A percentile compares a stretch with the other conserved stretches of the same genome.
These are phyloP conservation scores for Pseudogymnoascus sp. DNA, from an alignment of 2,329 filamentous ascomycete species.

Conservation along the genomic window DNA sequence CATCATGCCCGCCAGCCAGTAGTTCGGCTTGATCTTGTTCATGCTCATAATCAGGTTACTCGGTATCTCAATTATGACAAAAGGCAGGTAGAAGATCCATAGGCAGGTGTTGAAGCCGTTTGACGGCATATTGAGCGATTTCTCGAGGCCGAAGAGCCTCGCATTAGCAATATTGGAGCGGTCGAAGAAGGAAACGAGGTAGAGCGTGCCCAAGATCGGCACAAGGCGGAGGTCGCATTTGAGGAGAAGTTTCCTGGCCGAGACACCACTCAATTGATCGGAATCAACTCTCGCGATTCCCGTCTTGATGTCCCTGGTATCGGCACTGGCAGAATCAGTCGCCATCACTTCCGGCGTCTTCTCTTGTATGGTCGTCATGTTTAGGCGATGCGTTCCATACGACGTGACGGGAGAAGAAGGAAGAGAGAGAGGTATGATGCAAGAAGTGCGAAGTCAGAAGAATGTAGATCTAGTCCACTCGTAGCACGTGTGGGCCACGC, in stretches of 20 bases:
- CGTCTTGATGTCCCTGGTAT: background rate
- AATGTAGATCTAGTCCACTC: slow-evolving; percentile 4
- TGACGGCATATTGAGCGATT: slow-evolving; percentile 33
- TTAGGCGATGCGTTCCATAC: background rate
- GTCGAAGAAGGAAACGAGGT: slow-evolving; percentile 47
- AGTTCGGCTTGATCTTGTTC: slow-evolving; percentile 32
- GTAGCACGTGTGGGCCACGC: slow-evolving; percentile 2
- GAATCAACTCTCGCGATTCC: background rate
- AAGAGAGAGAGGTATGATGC: background rate
- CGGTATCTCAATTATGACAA: slow-evolving; percentile 39
- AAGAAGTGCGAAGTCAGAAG: background rate
- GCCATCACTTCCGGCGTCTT: background rate
- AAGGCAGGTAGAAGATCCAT: slow-evolving; percentile 40
- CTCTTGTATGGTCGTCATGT: background rate
- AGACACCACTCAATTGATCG: slow-evolving; percentile 35
- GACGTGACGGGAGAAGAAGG: background rate
- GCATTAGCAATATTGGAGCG: slow-evolving; percentile 45
- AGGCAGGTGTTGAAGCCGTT: slow-evolving; percentile 37
- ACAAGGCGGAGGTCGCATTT: slow-evolving; percentile 27
- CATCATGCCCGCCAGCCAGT: slow-evolving; percentile 35
- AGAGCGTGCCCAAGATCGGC: slow-evolving; percentile 52
- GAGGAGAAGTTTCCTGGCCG: slow-evolving; percentile 25
- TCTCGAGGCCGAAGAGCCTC: slow-evolving; percentile 31
- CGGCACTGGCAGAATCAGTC: background rate
- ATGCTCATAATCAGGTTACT: slow-evolving; percentile 39